Base-by-base conservation (phyloP, 2,329 filamentous ascomycete genomes). In the Nemania bipapillata region DNA sequence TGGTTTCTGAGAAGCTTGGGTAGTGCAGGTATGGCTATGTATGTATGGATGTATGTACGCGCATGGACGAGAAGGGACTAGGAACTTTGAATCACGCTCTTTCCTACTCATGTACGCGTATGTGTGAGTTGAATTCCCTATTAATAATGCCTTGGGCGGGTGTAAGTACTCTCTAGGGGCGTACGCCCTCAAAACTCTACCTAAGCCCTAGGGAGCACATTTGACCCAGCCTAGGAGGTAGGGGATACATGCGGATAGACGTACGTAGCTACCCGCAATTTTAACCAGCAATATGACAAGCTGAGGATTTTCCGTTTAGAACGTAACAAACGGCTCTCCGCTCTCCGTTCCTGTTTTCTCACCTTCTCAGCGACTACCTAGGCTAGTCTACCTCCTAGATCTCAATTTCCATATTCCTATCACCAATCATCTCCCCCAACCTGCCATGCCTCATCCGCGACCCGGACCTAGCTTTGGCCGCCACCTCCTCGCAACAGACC, bases 391-490 rank as follows among this genome's bases (percentile, higher is more conserved):
- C 11, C 35, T 12, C 9, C 35, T 37, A 40, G 37, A 40, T 40
- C 35, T 12, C 35, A 40, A 40, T 50, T 50, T 50, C n/a, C 24
- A 11, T 32, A 20, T 53, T n/a, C 26, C 28, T 28, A 64, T 54
- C 42, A 7, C 66, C 56, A 58, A 57, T 62, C 56, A 64, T 52
- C 49, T 60, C 40, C 5, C 26, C 37, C 60, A 37, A 12, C 24
- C 37, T 53, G 37, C 22, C 26, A 53, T 57, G 56, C 55, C 55
- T 59, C 55, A 47, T 32, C 47, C 57, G 17, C 17, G 32, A 35
- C 49, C 35, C 20, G 5, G 22, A 15, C 60, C 32, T 32, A 62
- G 32, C 28, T 35, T 49, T 49, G n/a, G 54, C 59, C 35, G 52
- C 64, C 45, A 52, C 37, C 53, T 49, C 40, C 47, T 26, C 42